phyloP scores from a whole-genome alignment of 345 rosid genomes.

The Euphorbia peplus region DNA sequence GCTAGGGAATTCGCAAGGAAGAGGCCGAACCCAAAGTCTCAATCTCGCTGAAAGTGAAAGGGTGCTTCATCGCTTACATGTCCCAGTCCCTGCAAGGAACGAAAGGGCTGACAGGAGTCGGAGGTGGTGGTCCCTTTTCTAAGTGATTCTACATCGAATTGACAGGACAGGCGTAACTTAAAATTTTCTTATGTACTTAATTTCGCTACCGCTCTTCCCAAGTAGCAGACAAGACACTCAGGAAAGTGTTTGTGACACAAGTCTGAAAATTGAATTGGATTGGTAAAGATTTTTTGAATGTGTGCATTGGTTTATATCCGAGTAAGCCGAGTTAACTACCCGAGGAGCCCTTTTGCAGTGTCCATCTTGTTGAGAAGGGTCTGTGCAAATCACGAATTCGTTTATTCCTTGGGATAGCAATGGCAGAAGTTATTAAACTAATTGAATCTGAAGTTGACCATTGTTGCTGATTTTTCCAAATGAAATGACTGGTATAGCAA shows the following conservation, averaged over 20 bases:
- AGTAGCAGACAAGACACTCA: background rate
- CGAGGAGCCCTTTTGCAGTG: background rate
- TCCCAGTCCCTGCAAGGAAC: slow-evolving; percentile 19
- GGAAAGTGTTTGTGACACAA: background rate
- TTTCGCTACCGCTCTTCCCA: background rate
- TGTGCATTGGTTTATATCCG: background rate
- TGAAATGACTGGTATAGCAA: background rate
- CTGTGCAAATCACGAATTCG: background rate
- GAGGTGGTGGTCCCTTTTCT: slow-evolving; percentile 84
- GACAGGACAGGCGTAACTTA: background rate
- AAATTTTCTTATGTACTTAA: background rate
- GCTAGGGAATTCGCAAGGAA: slow-evolving; percentile 58
- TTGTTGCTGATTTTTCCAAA: background rate
- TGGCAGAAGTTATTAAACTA: background rate
- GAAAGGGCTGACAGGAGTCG: slow-evolving; percentile 55
- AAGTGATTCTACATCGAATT: background rate
- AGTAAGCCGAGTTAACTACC: too few relatives aligned
- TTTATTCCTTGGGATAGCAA: background rate
- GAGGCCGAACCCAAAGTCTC: slow-evolving; percentile 27
- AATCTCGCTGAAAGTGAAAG: slow-evolving; percentile 17
- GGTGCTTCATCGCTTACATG: slow-evolving; percentile 23
- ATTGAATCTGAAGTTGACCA: background rate
- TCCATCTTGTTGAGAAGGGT: background rate
- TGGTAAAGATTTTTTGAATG: background rate
- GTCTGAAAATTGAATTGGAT: background rate